phyloP scores from a whole-genome alignment of 257 asterid species.

The Lycium ferocissimum region DNA sequence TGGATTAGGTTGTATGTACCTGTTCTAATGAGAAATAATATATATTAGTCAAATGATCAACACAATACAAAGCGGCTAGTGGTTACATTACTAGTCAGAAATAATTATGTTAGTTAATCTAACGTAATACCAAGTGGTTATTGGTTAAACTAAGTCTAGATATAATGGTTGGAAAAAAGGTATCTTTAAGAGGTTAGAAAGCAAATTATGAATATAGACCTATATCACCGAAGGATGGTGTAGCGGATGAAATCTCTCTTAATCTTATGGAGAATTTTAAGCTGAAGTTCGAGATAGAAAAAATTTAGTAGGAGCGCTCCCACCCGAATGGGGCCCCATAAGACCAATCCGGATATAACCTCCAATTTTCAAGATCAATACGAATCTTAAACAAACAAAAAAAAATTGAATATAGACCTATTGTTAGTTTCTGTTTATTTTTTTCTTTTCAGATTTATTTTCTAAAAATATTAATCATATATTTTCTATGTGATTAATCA shows the following conservation, averaged over 20 bases:
- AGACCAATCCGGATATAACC: too few relatives aligned
- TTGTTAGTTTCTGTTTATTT: background rate
- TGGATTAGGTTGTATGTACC: slow-evolving; percentile 30
- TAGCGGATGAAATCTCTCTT: too few relatives aligned
- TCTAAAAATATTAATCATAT: background rate
- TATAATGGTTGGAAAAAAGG: background rate
- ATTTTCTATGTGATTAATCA: background rate
- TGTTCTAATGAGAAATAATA: slow-evolving; percentile 10
- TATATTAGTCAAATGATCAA: background rate
- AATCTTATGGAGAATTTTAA: too few relatives aligned
- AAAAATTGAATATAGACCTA: background rate
- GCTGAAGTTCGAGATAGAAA: too few relatives aligned
- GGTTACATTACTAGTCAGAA: background rate
- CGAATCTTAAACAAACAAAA: too few relatives aligned
- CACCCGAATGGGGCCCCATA: too few relatives aligned
- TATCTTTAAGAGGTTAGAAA: background rate
- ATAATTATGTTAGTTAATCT: background rate
- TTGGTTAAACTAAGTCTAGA: background rate
- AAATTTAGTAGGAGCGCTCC: too few relatives aligned
- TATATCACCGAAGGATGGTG: too few relatives aligned
- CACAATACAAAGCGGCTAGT: background rate
- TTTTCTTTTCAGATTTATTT: background rate
- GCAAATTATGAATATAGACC: background rate
- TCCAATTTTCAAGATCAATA: too few relatives aligned
- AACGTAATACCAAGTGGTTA: background rate